Conservation (phyloP, 2,329 filamentous ascomycete species). For the Ophiostoma sp. region DNA sequence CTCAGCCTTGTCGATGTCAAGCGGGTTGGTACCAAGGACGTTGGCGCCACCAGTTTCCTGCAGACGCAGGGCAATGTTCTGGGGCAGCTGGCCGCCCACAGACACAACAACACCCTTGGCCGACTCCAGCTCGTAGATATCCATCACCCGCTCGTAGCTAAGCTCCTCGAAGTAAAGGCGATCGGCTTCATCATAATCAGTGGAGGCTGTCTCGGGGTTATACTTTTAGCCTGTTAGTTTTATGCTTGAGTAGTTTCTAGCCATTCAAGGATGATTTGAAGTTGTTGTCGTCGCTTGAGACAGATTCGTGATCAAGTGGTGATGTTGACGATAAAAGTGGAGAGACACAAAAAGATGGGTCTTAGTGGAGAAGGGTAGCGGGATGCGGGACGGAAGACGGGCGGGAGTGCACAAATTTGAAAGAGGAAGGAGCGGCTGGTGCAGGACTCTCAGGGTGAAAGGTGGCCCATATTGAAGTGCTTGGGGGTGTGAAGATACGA, state of each 20-base stretch:
- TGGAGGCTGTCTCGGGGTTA: slow-evolving; percentile 79
- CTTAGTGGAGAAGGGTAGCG: neutral
- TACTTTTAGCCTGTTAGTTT: too few relatives aligned
- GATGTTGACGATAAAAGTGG: neutral
- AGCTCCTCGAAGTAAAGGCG: slow-evolving; percentile 94
- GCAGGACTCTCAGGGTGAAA: too few relatives aligned
- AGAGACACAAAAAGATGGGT: neutral
- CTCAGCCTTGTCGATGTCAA: slow-evolving; percentile 96
- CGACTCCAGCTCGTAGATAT: slow-evolving; percentile 91
- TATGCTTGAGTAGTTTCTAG: neutral
- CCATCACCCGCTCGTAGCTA: slow-evolving; percentile 96
- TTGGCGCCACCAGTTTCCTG: slow-evolving; percentile 88
- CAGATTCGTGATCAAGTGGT: slow-evolving; percentile 1
- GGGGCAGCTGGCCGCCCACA: slow-evolving; percentile 90
- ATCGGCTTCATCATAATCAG: slow-evolving; percentile 93
- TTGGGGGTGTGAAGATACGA: neutral
- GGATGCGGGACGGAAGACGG: neutral
- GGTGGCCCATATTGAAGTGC: too few relatives aligned
- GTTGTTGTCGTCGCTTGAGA: neutral
- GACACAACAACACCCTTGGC: slow-evolving; percentile 87
- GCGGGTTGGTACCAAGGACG: slow-evolving; percentile 84
- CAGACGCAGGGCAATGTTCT: slow-evolving; percentile 92
- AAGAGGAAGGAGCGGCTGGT: too few relatives aligned
- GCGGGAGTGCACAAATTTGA: neutral
- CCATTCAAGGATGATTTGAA: neutral